Evolutionary conservation across 441 rosid species (phyloP), one percentile per base, ranked within the genome.

Genomic region (Pelargonium myrrhifolium): DNA sequence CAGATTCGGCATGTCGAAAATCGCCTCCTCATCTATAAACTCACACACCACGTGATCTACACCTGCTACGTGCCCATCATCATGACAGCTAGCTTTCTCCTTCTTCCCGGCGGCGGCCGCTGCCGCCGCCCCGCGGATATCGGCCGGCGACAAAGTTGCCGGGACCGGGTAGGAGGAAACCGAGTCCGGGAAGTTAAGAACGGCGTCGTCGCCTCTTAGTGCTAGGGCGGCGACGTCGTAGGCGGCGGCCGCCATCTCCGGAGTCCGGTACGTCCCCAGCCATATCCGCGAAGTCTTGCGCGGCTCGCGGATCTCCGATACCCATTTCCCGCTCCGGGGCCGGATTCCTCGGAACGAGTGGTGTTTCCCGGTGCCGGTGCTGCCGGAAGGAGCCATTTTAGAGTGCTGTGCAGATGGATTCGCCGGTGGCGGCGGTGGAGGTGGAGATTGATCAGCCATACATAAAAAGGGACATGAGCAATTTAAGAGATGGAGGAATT

Each of bases 261-360:
- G 85, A 0, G 80, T 70, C 0, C 84, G 71, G 61, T 83, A 92
- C 0, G 96, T 92, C 0, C 98, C 98, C 0, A 92, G 95, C 98
- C 98, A 92, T 55, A 92, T 89, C 8, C 98, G 91, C 6, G 83
- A 85, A 0, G 87, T 85, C 72, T 88, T 92, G 60, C 93, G 85
- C 0, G 98, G 98, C 74, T 92, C 95, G 65, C 96, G 83, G 77
- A 92, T 82, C 75, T 92, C 98, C 0, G 95, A 87, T 31, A 92
- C 96, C 96, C 98, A 92, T 74, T 92, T 92, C 0, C 85, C 89
- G 17, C 92, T 76, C 72, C 98, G 86, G 73, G 72, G 73, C 14
- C 98, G 82, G 69, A 89, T 89, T 63, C 98, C 96, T 0, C 89
- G 82, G 66, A 80, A 89, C 65, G 73, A 26, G 8, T 86, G 84